Percentiles rank a stretch among this genome's conserved stretches.
phyloP scores from a whole-genome alignment of 345 rosid species.

The Sapria himalayana region DNA sequence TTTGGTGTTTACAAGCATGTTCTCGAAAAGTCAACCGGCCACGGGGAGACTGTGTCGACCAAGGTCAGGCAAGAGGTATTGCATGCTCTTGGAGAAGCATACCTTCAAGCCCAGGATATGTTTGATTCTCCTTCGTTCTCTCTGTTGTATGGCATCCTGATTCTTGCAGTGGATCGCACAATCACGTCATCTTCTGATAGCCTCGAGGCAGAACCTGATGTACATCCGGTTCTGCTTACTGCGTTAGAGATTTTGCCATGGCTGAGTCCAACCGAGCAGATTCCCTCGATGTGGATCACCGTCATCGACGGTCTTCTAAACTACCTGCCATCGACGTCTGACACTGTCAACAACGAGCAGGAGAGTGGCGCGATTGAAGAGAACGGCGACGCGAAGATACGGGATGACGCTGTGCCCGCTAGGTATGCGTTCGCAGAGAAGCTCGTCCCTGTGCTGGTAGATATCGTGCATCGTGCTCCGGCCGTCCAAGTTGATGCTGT shows the following conservation, averaged over 20 bases:
- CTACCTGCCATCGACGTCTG: constrained; percentile 51
- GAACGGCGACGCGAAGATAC: too few species aligned
- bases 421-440: constrained; percentile 54
- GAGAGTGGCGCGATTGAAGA: too few species aligned
- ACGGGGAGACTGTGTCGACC: constrained; percentile 29
- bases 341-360: constrained; percentile 17
- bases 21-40: constrained; percentile 48
- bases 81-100: constrained; percentile 81
- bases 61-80: constrained; percentile 89
- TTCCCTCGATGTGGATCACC: constrained; percentile 75
- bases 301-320: constrained; percentile 43
- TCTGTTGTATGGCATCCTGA: constrained; percentile 51
- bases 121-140: constrained; percentile 65
- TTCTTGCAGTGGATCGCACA: constrained; percentile 49
- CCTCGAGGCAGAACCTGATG: constrained; percentile 56
- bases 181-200: constrained; percentile 24
- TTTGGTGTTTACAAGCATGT: constrained; percentile 64
- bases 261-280: constrained; percentile 49
- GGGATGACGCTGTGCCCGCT: too few species aligned
- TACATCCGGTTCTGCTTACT: constrained; percentile 59
- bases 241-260: constrained; percentile 62
- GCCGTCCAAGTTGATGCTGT: constrained; percentile 40
- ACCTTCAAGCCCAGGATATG: constrained; percentile 63
- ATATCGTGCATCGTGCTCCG: constrained; percentile 55
- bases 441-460: constrained; percentile 56